phyloP scores from a whole-genome alignment of 805 yeast species.

The Candida tallmaniae region DNA sequence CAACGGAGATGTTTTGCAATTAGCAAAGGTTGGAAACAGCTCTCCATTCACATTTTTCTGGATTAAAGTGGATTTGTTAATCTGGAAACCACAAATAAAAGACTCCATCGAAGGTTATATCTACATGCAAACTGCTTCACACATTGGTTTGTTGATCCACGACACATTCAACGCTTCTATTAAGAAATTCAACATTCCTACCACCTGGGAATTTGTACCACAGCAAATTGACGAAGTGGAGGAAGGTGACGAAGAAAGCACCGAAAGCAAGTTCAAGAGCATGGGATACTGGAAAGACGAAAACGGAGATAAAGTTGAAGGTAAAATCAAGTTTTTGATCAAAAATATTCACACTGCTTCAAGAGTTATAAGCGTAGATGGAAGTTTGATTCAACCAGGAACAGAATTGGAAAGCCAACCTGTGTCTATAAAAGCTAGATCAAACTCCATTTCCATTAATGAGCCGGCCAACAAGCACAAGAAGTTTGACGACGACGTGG shows the following conservation, averaged over 20 bases:
- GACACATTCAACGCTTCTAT: constrained; percentile 95
- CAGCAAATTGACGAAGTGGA: constrained; percentile 54
- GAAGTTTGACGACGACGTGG: constrained; percentile 43
- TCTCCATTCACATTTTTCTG: constrained; percentile 88
- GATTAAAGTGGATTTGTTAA: constrained; percentile 75
- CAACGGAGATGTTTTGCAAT: constrained; percentile 37
- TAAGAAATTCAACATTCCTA: constrained; percentile 81
- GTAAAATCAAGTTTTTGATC: constrained; percentile 73
- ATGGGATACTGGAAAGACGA: constrained; percentile 88
- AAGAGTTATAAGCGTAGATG: constrained; percentile 79
- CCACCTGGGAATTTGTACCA: constrained; percentile 79
- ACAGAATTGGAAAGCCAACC: constrained; percentile 53
- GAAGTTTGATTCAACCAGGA: constrained; percentile 68
- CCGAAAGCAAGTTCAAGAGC: constrained; percentile 39
- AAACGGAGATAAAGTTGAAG: constrained; percentile 70
- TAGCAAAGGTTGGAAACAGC: constrained; percentile 69
- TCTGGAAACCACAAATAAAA: constrained; percentile 90
- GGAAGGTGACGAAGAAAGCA: constrained; percentile 18
- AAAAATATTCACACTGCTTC: constrained; percentile 73
- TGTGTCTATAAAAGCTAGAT: constrained; percentile 38
- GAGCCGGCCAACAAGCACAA: constrained; percentile 29
- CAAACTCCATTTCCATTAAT: constrained; percentile 10
- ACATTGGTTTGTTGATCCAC: constrained; percentile 83
- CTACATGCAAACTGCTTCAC: constrained; percentile 92
- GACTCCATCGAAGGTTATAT: constrained; percentile 82